Evolutionary conservation across 108 stramenopile genomes (phyloP), one percentile per base, ranked within the genome.

Genomic region (Nannochloropsis salina): DNA sequence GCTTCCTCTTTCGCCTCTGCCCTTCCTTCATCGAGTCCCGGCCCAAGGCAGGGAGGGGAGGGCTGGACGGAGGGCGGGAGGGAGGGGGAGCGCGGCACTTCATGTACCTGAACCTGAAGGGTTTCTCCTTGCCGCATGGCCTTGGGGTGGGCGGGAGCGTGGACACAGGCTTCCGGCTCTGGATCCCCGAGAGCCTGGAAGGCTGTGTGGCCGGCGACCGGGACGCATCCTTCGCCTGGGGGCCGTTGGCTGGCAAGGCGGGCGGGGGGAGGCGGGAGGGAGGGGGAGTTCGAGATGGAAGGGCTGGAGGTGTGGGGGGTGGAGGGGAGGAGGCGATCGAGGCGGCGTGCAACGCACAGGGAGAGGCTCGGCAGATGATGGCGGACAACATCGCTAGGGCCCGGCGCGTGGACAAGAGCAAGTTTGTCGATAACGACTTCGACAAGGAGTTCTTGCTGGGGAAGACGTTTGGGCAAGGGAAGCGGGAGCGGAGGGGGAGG

Each of bases 371-470:
- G 79, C 11, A 88, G 41, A 18, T 43, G 6, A 81, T 83, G 8
- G 87, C 83, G 80, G 45, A 40, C n/a, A 22, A 9, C 42, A 12
- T 85, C 82, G 20, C 41, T 6, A 10, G 41, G 61, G 82, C 42
- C 10, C 9, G 20, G 1, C 21, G 88, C 87, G 88, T 89, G 79
- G 88, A 89, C 84, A 88, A 88, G 43, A 84, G 87, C 44, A 88
- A 88, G 85, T 89, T 89, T 80, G 79, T 85, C 15, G 86, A 88
- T 11, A 89, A 88, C 44, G 80, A 85, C 20, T 89, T 89, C 44
- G 88, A 89, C 85, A 85, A 85, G 87, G 88, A 89, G 87, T 88
- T 88, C 47, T 42, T 89, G 20, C 87, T 89, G 84, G 85, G 85
- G n/a, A 89, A 89, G 80, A 89, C 88, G 42, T 89, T 89, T 81